These are phyloP conservation scores for Trichoderma asperellum DNA, from an alignment of 2,329 filamentous ascomycete species.

Conservation along the genomic window DNA sequence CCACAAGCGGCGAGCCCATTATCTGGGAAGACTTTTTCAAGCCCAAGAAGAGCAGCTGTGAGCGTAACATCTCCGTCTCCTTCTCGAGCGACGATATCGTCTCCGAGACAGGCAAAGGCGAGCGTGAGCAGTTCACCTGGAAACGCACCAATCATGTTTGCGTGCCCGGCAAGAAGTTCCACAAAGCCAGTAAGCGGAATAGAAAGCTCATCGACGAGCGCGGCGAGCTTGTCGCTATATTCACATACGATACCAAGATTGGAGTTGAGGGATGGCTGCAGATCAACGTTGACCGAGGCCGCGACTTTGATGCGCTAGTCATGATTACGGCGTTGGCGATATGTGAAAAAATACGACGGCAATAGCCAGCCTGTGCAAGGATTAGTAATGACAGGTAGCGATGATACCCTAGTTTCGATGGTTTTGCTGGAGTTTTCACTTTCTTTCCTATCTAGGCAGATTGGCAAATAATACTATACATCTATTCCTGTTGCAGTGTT, in stretches of 20 bases:
- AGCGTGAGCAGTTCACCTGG: constrained; percentile 29
- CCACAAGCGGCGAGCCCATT: constrained; percentile 14
- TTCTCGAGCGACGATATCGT: constrained; percentile 11
- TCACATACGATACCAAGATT: constrained; percentile 25
- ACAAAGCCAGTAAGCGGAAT: constrained; percentile 20
- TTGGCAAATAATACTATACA: not conserved
- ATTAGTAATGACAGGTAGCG: not conserved
- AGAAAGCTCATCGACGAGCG: constrained; percentile 30
- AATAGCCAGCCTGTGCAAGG: not conserved
- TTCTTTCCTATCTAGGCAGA: not conserved
- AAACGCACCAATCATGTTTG: constrained; percentile 29
- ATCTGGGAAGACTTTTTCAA: constrained; percentile 33
- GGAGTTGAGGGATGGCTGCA: constrained; percentile 29
- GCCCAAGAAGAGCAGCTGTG: constrained; percentile 19
- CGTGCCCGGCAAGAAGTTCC: constrained; percentile 20
- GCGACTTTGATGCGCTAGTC: constrained; percentile 31
- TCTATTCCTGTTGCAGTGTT: not conserved
- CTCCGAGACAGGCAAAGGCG: constrained; percentile 9
- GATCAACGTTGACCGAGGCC: constrained; percentile 30
- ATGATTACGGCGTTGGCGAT: constrained; percentile 30
- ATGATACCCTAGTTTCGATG: not conserved
- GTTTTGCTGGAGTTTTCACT: not conserved
- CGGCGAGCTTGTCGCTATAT: constrained; percentile 30
- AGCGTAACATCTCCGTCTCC: constrained; percentile 21
- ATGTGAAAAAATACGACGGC: constrained; percentile 30